Percentiles rank a stretch among this genome's conserved stretches.
Evolutionary conservation across 1,284 basidiomycete species (phyloP).

Genomic region (Naganishia sp.): DNA sequence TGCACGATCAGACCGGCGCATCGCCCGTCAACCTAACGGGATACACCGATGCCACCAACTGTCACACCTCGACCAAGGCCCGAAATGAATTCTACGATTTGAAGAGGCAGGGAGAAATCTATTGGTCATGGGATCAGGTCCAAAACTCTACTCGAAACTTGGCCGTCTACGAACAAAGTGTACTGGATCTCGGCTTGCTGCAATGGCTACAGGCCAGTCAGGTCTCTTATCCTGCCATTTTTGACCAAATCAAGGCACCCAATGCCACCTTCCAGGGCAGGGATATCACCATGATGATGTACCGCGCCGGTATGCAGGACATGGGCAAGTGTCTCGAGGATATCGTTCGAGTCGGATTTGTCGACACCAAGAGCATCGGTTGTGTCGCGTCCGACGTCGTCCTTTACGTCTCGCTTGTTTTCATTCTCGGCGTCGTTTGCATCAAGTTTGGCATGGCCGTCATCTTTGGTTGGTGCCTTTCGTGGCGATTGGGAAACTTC

Average conservation of each 20-base stretch:
- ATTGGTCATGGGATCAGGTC: slow-evolving; percentile 88
- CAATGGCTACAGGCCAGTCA: slow-evolving; percentile 76
- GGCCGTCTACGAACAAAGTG: slow-evolving; percentile 86
- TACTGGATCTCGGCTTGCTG: slow-evolving; percentile 82
- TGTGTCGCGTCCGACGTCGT: slow-evolving; percentile 94
- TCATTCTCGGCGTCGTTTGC: slow-evolving; percentile 94
- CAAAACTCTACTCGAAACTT: slow-evolving; percentile 70
- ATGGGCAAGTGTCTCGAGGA: slow-evolving; percentile 83
- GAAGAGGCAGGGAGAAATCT: slow-evolving; percentile 76
- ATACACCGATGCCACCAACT: slow-evolving; percentile 67
- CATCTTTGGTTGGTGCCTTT: slow-evolving; percentile 95
- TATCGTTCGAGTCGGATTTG: slow-evolving; percentile 82
- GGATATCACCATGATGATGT: slow-evolving; percentile 81
- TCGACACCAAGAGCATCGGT: slow-evolving; percentile 90
- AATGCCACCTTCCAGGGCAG: slow-evolving; percentile 75
- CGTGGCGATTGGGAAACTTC: slow-evolving; percentile 91
- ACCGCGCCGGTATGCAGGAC: slow-evolving; percentile 62
- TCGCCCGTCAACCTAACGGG: slow-evolving; percentile 66
- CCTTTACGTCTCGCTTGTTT: slow-evolving; percentile 90
- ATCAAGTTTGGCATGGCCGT: slow-evolving; percentile 98
- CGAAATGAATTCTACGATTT: slow-evolving; percentile 60
- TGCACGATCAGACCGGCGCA: slow-evolving; percentile 73
- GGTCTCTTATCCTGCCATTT: slow-evolving; percentile 77
- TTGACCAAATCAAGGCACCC: slow-evolving; percentile 70
- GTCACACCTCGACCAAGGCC: slow-evolving; percentile 68